Conservation (phyloP, 192 early-diverging fungal genomes). For the Phycomyces blakesleeanus region DNA sequence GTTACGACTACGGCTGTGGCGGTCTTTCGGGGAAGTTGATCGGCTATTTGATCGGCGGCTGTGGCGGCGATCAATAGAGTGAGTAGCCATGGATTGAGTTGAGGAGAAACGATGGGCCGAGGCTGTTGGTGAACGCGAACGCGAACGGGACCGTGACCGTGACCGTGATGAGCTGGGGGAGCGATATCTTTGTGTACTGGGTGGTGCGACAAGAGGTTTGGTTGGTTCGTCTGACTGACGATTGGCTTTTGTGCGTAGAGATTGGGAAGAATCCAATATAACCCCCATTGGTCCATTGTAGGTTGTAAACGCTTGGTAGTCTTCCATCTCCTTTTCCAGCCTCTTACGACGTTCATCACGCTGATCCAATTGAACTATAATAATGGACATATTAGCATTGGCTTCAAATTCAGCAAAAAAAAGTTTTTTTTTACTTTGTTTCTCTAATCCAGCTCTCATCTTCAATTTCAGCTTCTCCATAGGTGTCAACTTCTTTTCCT, state of each 20-base stretch:
- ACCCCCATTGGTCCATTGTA: conserved; percentile 4
- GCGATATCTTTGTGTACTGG: background rate
- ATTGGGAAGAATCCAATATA: conserved; percentile 2
- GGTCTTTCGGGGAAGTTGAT: background rate
- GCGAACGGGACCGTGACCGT: conserved; percentile 7
- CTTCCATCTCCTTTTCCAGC: conserved; percentile 30
- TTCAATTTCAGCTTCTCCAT: conserved; percentile 43
- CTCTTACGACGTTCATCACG: conserved; percentile 30
- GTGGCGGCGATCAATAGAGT: background rate
- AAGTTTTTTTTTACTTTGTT: conserved; percentile 38
- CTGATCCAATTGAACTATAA: conserved; percentile 36
- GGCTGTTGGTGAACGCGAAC: conserved; percentile 14
- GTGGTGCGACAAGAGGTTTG: background rate
- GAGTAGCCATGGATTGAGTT: too few relatives aligned
- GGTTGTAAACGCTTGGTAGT: conserved; percentile 15
- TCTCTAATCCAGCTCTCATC: conserved; percentile 38
- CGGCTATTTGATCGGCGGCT: background rate
- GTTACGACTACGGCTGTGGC: background rate
- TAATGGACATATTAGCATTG: too few relatives aligned
- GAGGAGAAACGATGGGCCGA: background rate
- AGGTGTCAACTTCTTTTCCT: conserved; percentile 37
- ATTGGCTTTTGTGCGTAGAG: background rate
- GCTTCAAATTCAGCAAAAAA: too few relatives aligned
- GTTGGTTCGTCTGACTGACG: background rate
- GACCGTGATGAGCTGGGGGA: conserved; percentile 14